A percentile compares a stretch with the other conserved stretches of the same genome.
Evolutionary conservation across 1,284 basidiomycete species (phyloP).

Genomic region (Neotropicomus parvogracilis): DNA sequence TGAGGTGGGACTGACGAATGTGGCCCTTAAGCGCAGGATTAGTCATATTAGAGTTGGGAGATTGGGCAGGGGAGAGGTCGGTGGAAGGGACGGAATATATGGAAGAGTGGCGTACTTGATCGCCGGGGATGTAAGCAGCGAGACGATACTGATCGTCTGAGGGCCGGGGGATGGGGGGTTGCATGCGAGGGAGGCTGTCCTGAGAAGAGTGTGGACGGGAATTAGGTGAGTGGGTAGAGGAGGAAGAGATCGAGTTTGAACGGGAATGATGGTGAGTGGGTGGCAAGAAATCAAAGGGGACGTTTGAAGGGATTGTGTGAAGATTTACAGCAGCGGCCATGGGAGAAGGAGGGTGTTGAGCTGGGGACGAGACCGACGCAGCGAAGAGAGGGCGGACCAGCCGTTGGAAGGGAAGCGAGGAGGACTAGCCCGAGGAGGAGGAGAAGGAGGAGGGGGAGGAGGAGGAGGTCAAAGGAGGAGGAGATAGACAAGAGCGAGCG

Average conservation of each 20-base stretch:
- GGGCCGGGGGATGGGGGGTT: constrained; percentile 45
- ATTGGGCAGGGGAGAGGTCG: constrained; percentile 52
- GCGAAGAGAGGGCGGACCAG: constrained; percentile 32
- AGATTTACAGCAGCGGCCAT: constrained; percentile 75
- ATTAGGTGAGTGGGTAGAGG: constrained; percentile 63
- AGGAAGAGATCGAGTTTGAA: constrained; percentile 72
- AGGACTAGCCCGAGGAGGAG: constrained; percentile 2
- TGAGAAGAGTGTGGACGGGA: constrained; percentile 76
- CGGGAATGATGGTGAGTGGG: constrained; percentile 63
- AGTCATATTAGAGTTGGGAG: constrained; percentile 64
- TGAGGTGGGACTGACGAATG: constrained; percentile 67
- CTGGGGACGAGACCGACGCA: constrained; percentile 40
- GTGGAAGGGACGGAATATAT: constrained; percentile 41
- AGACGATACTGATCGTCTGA: constrained; percentile 67
- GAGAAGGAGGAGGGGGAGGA: too few species aligned
- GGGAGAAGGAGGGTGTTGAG: constrained; percentile 36
- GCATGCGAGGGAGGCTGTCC: constrained; percentile 52
- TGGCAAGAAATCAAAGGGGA: constrained; percentile 68
- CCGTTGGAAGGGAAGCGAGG: constrained; percentile 21
- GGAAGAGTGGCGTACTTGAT: constrained; percentile 46
- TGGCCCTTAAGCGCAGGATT: constrained; percentile 71
- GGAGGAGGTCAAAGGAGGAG: not conserved
- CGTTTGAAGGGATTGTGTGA: constrained; percentile 61
- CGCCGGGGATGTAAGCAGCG: constrained; percentile 50
- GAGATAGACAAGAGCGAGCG: constrained; percentile 3